A percentile compares a stretch with the other conserved stretches of the same genome.
These are phyloP conservation scores for Paraconiothyrium brasiliense DNA, from an alignment of 2,329 filamentous ascomycete species.

Conservation along the genomic window DNA sequence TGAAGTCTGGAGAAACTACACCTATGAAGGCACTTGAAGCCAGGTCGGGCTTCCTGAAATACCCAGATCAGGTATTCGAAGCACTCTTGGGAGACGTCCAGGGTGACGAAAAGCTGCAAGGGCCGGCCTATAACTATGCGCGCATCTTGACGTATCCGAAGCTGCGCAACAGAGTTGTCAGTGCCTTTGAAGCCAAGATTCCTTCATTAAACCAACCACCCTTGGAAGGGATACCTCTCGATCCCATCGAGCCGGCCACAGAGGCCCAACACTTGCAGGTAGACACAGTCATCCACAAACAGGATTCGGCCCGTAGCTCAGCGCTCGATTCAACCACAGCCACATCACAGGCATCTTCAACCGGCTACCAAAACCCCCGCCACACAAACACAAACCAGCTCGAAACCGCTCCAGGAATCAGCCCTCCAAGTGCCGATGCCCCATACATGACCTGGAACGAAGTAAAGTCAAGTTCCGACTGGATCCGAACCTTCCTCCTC, in stretches of 20 bases:
- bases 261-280: not conserved
- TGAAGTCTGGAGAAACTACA: not conserved
- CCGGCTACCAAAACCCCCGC: not conserved
- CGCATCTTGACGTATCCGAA: constrained; percentile 3
- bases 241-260: not conserved
- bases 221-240: not conserved
- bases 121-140: constrained; percentile 1
- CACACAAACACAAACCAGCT: not conserved
- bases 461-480: constrained; percentile 3
- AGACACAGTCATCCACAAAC: not conserved
- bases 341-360: not conserved
- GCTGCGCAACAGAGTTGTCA: not conserved
- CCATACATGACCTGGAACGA: constrained; percentile 1
- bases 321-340: not conserved
- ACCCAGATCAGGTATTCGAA: not conserved
- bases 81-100: not conserved
- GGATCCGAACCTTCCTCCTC: not conserved
- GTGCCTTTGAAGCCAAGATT: not conserved
- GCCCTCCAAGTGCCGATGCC: too few relatives aligned
- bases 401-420: not conserved
- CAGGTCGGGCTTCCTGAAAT: not conserved
- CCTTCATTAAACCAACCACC: not conserved
- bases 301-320: not conserved
- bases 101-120: not conserved
- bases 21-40: constrained; percentile 2